Evolutionary conservation across 257 asterid species (phyloP).

Genomic region (Galeopsis tetrahit): DNA sequence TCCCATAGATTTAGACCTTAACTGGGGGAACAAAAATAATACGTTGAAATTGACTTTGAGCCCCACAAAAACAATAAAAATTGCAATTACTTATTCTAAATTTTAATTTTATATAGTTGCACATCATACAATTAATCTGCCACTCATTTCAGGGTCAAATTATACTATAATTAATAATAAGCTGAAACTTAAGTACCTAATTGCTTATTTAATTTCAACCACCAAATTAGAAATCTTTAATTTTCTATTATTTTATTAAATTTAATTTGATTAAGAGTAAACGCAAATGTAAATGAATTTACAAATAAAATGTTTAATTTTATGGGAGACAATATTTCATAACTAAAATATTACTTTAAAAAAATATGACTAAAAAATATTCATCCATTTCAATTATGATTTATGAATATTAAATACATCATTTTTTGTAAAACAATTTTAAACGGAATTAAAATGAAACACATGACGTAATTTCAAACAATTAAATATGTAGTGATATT

Average conservation of each 20-base stretch:
- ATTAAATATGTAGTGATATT: too few species aligned
- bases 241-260: background rate
- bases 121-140: slow-evolving; percentile 23
- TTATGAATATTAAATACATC: too few species aligned
- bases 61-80: slow-evolving; percentile 34
- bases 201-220: slow-evolving; percentile 19
- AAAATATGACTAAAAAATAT: too few species aligned
- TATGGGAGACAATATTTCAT: too few species aligned
- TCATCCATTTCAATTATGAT: too few species aligned
- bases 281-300: too few species aligned
- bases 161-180: slow-evolving; percentile 27
- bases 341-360: too few species aligned
- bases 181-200: slow-evolving; percentile 26
- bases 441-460: too few species aligned
- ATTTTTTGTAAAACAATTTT: too few species aligned
- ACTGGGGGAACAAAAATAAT: background rate
- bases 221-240: slow-evolving; percentile 1
- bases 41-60: slow-evolving; percentile 31
- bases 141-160: slow-evolving; percentile 27
- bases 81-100: slow-evolving; percentile 32
- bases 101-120: background rate
- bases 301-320: too few species aligned
- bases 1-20: slow-evolving; percentile 28
- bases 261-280: too few species aligned
- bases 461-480: too few species aligned